Evolutionary conservation across 1,284 basidiomycete species (phyloP).

Genomic region (Ceratobasidium sp.): DNA sequence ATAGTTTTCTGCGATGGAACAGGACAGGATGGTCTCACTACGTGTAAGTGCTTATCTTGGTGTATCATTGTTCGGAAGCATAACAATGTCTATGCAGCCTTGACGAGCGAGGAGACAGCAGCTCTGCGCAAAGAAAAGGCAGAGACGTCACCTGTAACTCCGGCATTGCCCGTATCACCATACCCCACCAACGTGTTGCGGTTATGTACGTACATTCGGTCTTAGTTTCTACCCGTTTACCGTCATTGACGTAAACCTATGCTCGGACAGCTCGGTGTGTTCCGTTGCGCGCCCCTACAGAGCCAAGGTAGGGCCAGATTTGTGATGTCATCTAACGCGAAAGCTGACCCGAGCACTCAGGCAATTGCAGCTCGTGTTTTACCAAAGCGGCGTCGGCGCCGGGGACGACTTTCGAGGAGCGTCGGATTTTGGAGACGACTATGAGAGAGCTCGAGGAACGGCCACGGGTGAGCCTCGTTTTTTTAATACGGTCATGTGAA

Average conservation of each 20-base stretch:
- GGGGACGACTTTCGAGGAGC: slow-evolving; percentile 33
- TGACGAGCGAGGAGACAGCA: slow-evolving; percentile 16
- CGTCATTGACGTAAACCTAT: neutral
- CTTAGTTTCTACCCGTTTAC: neutral
- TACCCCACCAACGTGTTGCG: slow-evolving; percentile 42
- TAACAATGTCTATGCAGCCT: neutral
- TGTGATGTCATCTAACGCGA: neutral
- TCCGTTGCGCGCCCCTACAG: neutral
- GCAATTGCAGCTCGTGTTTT: slow-evolving; percentile 45
- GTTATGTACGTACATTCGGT: slow-evolving; percentile 14
- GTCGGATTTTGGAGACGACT: slow-evolving; percentile 30
- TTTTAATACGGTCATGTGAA: neutral
- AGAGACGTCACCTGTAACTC: neutral
- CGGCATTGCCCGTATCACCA: neutral
- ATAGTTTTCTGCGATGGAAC: slow-evolving; percentile 43
- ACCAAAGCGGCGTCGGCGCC: slow-evolving; percentile 47
- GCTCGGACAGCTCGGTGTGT: slow-evolving; percentile 32
- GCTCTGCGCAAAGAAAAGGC: slow-evolving; percentile 15
- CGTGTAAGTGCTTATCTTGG: slow-evolving; percentile 22
- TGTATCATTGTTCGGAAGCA: neutral
- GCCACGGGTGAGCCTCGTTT: slow-evolving; percentile 4
- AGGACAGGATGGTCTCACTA: slow-evolving; percentile 36
- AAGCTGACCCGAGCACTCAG: neutral
- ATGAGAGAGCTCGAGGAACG: slow-evolving; percentile 34
- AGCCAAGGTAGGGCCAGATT: slow-evolving; percentile 10